Conservation (phyloP, 2,329 filamentous ascomycete genomes). For the Alternaria gaisen region DNA sequence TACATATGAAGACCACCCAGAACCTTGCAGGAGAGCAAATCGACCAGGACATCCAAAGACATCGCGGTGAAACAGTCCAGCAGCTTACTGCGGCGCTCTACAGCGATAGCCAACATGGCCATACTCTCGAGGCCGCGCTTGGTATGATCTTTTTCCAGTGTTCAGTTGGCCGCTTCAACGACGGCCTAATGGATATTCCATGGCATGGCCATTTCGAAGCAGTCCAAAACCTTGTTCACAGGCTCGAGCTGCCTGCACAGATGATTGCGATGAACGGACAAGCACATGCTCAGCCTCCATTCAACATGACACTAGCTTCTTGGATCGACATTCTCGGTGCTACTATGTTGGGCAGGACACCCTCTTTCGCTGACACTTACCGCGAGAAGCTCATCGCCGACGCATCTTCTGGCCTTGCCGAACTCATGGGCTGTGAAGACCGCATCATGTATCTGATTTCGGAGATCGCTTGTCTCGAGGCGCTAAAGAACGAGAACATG, state of each 20-base stretch:
- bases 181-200: conserved; percentile 86
- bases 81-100: conserved; percentile 84
- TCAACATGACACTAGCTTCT: conserved; percentile 92
- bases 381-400: conserved; percentile 83
- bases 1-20: conserved; percentile 85
- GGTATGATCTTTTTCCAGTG: conserved; percentile 98
- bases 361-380: conserved; percentile 93
- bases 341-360: conserved; percentile 87
- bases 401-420: conserved; percentile 76
- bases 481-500: conserved; percentile 78
- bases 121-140: conserved; percentile 90
- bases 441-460: conserved; percentile 97
- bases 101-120: conserved; percentile 80
- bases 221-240: conserved; percentile 82
- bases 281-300: conserved; percentile 73
- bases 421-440: conserved; percentile 98
- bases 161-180: conserved; percentile 85
- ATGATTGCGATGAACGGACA: conserved; percentile 68
- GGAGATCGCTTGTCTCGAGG: conserved; percentile 95
- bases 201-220: conserved; percentile 99
- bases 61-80: conserved; percentile 87
- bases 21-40: conserved; percentile 74
- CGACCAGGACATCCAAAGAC: conserved; percentile 89
- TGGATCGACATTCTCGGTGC: conserved; percentile 98
- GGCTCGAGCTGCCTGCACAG: conserved; percentile 78